Evolutionary conservation across 768 basidiomycete genomes (phyloP).

Genomic region (Boletus tylopilopsis): DNA sequence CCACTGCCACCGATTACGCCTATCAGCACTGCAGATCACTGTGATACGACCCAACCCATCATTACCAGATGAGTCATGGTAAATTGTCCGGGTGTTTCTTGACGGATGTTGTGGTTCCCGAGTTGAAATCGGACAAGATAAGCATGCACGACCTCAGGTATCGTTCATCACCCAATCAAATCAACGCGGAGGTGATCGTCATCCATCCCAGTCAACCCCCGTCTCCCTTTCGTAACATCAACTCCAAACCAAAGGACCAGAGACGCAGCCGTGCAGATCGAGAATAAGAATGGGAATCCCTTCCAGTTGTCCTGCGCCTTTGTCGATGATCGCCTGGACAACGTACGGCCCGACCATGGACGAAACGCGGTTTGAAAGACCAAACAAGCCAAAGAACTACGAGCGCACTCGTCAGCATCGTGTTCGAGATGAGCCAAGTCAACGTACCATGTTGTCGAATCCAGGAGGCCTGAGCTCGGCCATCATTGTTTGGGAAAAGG

Average conservation of each 20-base stretch:
- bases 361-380: constrained; percentile 80
- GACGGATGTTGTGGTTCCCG: too few species aligned
- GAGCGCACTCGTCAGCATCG: not conserved
- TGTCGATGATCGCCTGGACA: constrained; percentile 77
- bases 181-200: too few species aligned
- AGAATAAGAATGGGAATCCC: constrained; percentile 83
- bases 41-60: too few species aligned
- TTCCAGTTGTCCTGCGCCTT: constrained; percentile 72
- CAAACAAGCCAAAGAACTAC: constrained; percentile 85
- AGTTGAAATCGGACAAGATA: too few species aligned
- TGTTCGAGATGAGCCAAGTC: not conserved
- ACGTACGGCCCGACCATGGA: constrained; percentile 86
- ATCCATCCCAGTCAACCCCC: constrained; percentile 63
- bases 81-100: too few species aligned
- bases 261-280: constrained; percentile 60
- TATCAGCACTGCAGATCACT: too few species aligned
- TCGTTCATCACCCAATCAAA: too few species aligned
- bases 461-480: constrained; percentile 84
- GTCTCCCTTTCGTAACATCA: constrained; percentile 58
- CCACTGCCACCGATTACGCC: too few species aligned
- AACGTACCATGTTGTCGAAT: constrained; percentile 70
- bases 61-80: too few species aligned
- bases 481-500: constrained; percentile 86
- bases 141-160: too few species aligned
- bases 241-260: constrained; percentile 76